Evolutionary conservation across 345 rosid species (phyloP), one percentile per base, ranked within the genome.

Genomic region (Sisymbrium irio): DNA sequence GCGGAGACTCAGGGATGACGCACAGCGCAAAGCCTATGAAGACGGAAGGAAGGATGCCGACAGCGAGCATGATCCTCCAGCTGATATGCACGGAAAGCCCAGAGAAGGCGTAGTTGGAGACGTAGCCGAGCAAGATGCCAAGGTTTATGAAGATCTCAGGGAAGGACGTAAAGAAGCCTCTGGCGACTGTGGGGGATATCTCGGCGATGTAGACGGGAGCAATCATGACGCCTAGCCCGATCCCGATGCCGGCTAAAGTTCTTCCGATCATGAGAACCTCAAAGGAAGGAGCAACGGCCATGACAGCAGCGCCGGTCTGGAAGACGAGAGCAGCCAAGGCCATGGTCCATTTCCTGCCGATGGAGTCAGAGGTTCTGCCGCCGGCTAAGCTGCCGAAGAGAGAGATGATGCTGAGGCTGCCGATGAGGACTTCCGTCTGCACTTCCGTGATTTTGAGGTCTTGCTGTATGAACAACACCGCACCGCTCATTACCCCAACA

Each of bases 401-500:
- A 13, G 98, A 90, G 42, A 90, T 51, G 71, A 90, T 77, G 77
- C 96, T 93, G 83, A 93, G 83, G 69, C 82, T 72, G 28, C 98
- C 97, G 30, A 93, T 79, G 35, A 93, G 88, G 45, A 90, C 82
- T 77, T 93, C 98, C 49, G 83, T 83, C 53, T 93, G 96, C 12
- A 93, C 92, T 82, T 87, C 89, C 4, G 85, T 86, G 40, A 89
- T 88, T 12, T 87, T 90, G 33, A 93, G 82, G 70, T 93, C 97
- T 81, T 93, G 82, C 54, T 90, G 88, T 66, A 93, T 93, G 78
- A 89, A 93, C 72, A 89, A 79, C 75, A 93, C 85, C 62, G 98
- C 98, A 74, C 98, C 97, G 67, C 98, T 93, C 97, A 93, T 93
- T 27, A 93, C 96, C 49, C 97, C 98, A 3, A 93, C 92, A 84